Conservation (phyloP, 2,329 filamentous ascomycete species). For the Colletotrichum cereale region DNA sequence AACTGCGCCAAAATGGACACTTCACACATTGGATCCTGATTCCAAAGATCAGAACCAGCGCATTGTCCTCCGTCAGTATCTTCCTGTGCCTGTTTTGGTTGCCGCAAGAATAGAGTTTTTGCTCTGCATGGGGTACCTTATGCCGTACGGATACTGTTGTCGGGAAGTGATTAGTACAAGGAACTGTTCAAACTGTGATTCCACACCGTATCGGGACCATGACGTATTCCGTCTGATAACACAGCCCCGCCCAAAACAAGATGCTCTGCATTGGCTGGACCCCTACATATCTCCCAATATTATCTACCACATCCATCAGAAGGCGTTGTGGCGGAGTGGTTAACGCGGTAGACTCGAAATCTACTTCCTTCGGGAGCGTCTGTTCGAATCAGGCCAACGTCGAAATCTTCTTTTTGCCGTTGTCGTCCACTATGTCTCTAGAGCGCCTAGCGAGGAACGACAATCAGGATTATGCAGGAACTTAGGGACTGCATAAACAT, state of each 20-base stretch:
- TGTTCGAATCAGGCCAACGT: constrained; percentile 12
- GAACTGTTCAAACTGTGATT: too few relatives aligned
- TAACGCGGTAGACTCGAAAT: constrained; percentile 24
- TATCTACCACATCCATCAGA: background rate
- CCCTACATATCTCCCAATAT: background rate
- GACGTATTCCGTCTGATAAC: background rate
- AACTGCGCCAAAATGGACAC: background rate
- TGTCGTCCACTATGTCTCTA: background rate
- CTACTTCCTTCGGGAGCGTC: constrained; percentile 10
- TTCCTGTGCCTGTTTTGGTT: too few relatives aligned
- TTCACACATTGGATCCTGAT: too few relatives aligned
- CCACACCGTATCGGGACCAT: background rate
- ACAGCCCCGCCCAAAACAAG: background rate
- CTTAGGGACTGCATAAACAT: too few relatives aligned
- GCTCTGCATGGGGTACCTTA: too few relatives aligned
- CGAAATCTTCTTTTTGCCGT: background rate
- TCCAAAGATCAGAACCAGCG: too few relatives aligned
- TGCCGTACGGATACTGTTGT: too few relatives aligned
- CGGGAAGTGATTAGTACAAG: too few relatives aligned
- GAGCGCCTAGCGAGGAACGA: too few relatives aligned
- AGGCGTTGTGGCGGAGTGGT: constrained; percentile 27
- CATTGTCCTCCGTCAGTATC: too few relatives aligned
- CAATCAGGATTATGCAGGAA: too few relatives aligned
- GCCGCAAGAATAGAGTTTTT: too few relatives aligned
- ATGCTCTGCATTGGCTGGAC: background rate